These are phyloP conservation scores for Phylloporus sp. DNA, from an alignment of 768 basidiomycete genomes.

Conservation along the genomic window DNA sequence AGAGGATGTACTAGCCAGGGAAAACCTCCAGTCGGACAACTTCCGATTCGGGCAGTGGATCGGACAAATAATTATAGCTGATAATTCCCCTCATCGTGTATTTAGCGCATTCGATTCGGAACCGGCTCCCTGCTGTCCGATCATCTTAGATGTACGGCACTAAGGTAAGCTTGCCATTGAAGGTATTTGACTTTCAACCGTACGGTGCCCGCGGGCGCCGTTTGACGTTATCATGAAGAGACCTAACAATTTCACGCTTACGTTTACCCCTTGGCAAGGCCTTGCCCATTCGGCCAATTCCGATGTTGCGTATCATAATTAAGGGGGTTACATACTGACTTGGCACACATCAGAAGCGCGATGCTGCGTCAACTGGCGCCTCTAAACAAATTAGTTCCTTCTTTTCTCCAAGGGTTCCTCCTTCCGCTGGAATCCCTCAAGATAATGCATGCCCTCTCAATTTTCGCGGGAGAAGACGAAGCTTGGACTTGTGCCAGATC, in stretches of 20 bases:
- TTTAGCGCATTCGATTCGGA: constrained; percentile 2
- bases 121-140: constrained; percentile 2
- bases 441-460: constrained; percentile 7
- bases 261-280: background rate
- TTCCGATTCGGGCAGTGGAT: no score
- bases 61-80: no score
- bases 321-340: no score
- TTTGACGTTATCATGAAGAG: no score
- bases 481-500: constrained; percentile 4
- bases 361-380: background rate
- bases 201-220: no score
- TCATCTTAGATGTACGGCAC: background rate
- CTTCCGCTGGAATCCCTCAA: constrained; percentile 1
- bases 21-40: no score
- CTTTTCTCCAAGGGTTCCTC: background rate
- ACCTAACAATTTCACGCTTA: background rate
- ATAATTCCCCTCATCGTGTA: constrained; percentile 5
- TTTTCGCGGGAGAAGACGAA: constrained; percentile 27
- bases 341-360: background rate
- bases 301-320: constrained; percentile 1
- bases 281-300: background rate
- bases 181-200: no score
- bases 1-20: no score
- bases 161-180: background rate
- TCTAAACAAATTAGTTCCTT: background rate